Evolutionary conservation across 116 monocot species (phyloP).

Genomic region (Zostera marina): DNA sequence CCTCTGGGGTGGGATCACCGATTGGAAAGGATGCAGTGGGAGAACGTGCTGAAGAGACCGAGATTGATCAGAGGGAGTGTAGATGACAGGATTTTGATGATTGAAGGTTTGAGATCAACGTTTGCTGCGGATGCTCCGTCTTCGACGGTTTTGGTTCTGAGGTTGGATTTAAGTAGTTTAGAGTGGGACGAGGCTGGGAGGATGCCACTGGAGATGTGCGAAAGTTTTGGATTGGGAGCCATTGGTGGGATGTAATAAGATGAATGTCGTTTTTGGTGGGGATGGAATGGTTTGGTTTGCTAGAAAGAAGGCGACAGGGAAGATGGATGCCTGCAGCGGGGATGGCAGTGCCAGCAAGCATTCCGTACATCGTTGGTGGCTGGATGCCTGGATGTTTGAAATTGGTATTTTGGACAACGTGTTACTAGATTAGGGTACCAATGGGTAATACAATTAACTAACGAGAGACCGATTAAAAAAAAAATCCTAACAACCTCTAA

Average conservation of each 20-base stretch:
- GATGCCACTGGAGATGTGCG: slow-evolving; percentile 79
- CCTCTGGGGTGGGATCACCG: slow-evolving; percentile 51
- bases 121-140: slow-evolving; percentile 73
- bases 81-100: slow-evolving; percentile 39
- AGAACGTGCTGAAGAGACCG: slow-evolving; percentile 73
- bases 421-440: too few species aligned
- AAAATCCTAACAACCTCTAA: too few species aligned
- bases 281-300: slow-evolving; percentile 95
- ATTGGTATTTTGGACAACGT: too few species aligned
- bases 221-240: slow-evolving; percentile 43
- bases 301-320: slow-evolving; percentile 78
- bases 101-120: slow-evolving; percentile 66
- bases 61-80: slow-evolving; percentile 53
- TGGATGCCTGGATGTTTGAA: too few species aligned
- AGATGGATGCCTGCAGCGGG: too few species aligned
- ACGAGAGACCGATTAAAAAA: too few species aligned
- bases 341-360: too few species aligned
- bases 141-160: slow-evolving; percentile 81
- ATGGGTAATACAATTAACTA: too few species aligned
- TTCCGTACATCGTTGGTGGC: too few species aligned
- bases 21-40: slow-evolving; percentile 67
- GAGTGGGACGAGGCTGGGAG: slow-evolving; percentile 92
- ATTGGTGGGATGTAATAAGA: slow-evolving; percentile 54
- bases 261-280: slow-evolving; percentile 98
- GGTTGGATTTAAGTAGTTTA: slow-evolving; percentile 59